phyloP scores from a whole-genome alignment of 1,284 basidiomycete genomes.

The Trichosporon coremiiforme region DNA sequence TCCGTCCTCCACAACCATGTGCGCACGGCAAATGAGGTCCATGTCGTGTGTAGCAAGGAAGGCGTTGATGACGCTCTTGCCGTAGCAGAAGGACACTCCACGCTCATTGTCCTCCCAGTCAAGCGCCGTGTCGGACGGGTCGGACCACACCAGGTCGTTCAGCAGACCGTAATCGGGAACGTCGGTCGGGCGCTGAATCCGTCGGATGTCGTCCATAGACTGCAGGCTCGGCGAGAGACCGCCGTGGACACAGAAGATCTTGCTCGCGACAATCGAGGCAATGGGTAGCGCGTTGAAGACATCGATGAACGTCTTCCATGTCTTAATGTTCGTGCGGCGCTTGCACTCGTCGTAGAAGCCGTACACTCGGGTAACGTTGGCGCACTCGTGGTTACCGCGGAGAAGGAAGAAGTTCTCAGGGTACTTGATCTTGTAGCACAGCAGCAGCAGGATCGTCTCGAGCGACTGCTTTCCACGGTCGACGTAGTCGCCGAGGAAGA shows the following conservation, averaged over 20 bases:
- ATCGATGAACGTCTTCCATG: slow-evolving; percentile 99
- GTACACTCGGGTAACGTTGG: slow-evolving; percentile 98
- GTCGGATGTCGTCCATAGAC: slow-evolving; percentile 98
- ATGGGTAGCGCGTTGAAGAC: slow-evolving; percentile 99
- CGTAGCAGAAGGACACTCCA: slow-evolving; percentile 99
- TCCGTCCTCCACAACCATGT: slow-evolving; percentile 99
- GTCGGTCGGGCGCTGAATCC: slow-evolving; percentile 98
- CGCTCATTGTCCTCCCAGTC: slow-evolving; percentile 99
- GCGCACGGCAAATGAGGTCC: slow-evolving; percentile 98
- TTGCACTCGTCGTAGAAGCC: slow-evolving; percentile 99
- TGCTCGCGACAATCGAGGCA: slow-evolving; percentile 96
- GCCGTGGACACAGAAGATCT: slow-evolving; percentile 99
- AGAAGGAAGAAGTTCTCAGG: slow-evolving; percentile 99
- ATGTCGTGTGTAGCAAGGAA: slow-evolving; percentile 83
- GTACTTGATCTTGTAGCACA: slow-evolving; percentile 99
- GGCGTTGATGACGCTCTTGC: slow-evolving; percentile 95
- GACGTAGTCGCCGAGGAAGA: slow-evolving; percentile 98
- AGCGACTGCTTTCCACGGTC: slow-evolving; percentile 98
- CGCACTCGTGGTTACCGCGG: slow-evolving; percentile 98
- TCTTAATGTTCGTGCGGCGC: slow-evolving; percentile 98
- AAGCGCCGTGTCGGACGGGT: slow-evolving; percentile 94
- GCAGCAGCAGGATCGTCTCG: slow-evolving; percentile 92
- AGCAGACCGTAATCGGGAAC: slow-evolving; percentile 99
- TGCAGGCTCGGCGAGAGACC: slow-evolving; percentile 96
- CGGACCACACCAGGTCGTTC: slow-evolving; percentile 97